Evolutionary conservation across 208 protist genomes (phyloP).

Genomic region (Phytomonas francai): DNA sequence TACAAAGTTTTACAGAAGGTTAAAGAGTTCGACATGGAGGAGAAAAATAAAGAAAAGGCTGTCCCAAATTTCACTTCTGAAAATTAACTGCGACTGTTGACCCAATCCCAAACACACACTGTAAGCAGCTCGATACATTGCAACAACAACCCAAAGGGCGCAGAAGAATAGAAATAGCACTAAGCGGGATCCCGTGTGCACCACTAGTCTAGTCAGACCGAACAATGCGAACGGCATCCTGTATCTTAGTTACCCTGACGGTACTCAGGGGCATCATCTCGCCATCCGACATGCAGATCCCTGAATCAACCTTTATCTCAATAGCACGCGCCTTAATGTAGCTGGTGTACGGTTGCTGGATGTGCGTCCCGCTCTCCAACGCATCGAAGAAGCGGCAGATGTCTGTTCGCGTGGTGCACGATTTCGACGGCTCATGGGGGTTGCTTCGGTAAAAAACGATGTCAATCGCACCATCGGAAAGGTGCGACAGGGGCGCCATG

Average conservation of each 20-base stretch:
- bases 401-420: conserved; percentile 34
- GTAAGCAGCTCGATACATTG: neutral
- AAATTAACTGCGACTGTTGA: neutral
- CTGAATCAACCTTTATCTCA: conserved; percentile 65
- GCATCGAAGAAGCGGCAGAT: conserved; percentile 61
- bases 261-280: conserved; percentile 73
- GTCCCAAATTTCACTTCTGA: too few species aligned
- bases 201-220: conserved; percentile 21
- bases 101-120: neutral
- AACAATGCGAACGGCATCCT: conserved; percentile 40
- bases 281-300: conserved; percentile 75
- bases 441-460: conserved; percentile 42
- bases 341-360: conserved; percentile 49
- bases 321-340: conserved; percentile 78
- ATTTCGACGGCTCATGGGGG: conserved; percentile 19
- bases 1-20: neutral
- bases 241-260: conserved; percentile 57
- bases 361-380: conserved; percentile 56
- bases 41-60: neutral
- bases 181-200: neutral
- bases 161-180: neutral
- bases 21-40: neutral
- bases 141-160: neutral
- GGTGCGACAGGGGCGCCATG: conserved; percentile 67
- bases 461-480: conserved; percentile 77